These are phyloP conservation scores for Udeniomyces megalosporus DNA, from an alignment of 768 basidiomycete species.

Conservation along the genomic window DNA sequence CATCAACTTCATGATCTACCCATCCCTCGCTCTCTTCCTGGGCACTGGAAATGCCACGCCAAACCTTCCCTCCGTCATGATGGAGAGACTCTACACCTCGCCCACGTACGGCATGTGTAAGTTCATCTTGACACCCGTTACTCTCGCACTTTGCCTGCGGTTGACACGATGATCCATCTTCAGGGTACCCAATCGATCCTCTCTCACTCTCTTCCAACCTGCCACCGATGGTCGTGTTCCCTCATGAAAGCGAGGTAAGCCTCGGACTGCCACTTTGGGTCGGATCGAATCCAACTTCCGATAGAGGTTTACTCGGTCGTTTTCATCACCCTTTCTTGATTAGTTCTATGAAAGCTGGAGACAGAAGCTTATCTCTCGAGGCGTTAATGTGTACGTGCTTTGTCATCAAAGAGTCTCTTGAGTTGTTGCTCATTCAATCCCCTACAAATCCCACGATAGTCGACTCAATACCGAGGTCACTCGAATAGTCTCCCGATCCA, in stretches of 20 bases:
- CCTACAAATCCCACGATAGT: not conserved
- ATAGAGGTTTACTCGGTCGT: no score
- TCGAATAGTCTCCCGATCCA: constrained; percentile 31
- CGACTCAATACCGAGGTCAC: constrained; percentile 2
- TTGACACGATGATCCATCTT: no score
- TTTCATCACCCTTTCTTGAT: no score
- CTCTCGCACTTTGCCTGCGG: not conserved
- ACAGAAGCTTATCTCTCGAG: constrained; percentile 25
- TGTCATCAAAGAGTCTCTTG: no score
- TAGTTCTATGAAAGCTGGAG: constrained; percentile 33
- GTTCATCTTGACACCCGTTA: not conserved
- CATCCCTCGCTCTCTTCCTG: constrained; percentile 18
- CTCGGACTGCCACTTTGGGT: no score
- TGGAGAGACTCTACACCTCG: constrained; percentile 34
- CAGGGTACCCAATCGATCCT: constrained; percentile 30
- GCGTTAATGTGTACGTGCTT: constrained; percentile 27
- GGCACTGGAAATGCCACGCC: constrained; percentile 35
- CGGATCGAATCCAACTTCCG: no score
- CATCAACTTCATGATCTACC: constrained; percentile 16
- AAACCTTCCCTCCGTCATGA: constrained; percentile 32
- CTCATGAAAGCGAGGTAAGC: constrained; percentile 28
- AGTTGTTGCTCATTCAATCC: no score
- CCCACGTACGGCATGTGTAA: constrained; percentile 33
- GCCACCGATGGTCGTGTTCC: constrained; percentile 42
- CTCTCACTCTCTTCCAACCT: constrained; percentile 31